Percentiles rank a stretch among this genome's conserved stretches.
These are phyloP conservation scores for Filosporella fistucella DNA, from an alignment of 495 filamentous ascomycete species.

Conservation along the genomic window DNA sequence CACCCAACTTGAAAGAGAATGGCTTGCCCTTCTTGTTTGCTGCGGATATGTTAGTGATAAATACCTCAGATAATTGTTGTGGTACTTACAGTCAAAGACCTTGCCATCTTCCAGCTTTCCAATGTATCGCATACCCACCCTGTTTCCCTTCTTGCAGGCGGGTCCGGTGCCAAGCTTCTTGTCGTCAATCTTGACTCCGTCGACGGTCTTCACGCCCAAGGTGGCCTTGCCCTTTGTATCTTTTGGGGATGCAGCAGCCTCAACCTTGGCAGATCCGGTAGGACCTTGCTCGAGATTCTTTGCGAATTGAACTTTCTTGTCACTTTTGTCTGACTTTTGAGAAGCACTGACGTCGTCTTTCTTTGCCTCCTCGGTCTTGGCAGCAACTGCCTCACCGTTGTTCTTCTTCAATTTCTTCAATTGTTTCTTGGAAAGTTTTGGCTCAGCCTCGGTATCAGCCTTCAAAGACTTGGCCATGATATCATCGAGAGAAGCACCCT, in stretches of 20 bases:
- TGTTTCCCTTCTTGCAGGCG: conserved; percentile 79
- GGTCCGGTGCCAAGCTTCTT: conserved; percentile 83
- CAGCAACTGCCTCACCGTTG: conserved; percentile 72
- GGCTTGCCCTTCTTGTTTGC: conserved; percentile 98
- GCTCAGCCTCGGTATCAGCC: conserved; percentile 24
- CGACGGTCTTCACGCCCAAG: conserved; percentile 68
- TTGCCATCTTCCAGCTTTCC: conserved; percentile 91
- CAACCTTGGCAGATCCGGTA: conserved; percentile 58
- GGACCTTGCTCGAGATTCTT: conserved; percentile 98
- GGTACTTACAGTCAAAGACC: conserved; percentile 78
- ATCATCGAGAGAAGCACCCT: conserved; percentile 49
- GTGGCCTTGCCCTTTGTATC: conserved; percentile 51
- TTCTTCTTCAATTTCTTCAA: conserved; percentile 99
- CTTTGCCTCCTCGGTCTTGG: conserved; percentile 52
- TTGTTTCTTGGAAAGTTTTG: conserved; percentile 83
- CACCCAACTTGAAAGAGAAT: conserved; percentile 90
- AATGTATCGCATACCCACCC: conserved; percentile 91
- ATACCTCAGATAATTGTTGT: background rate
- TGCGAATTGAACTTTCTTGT: conserved; percentile 98
- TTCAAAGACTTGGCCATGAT: conserved; percentile 60
- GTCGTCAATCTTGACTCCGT: conserved; percentile 88
- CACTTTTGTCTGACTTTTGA: conserved; percentile 46
- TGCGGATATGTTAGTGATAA: conserved; percentile 35
- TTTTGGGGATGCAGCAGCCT: conserved; percentile 89
- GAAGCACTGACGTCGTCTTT: conserved; percentile 20